phyloP scores from a whole-genome alignment of 305 asterid species.

The Fraxinus greggii region DNA sequence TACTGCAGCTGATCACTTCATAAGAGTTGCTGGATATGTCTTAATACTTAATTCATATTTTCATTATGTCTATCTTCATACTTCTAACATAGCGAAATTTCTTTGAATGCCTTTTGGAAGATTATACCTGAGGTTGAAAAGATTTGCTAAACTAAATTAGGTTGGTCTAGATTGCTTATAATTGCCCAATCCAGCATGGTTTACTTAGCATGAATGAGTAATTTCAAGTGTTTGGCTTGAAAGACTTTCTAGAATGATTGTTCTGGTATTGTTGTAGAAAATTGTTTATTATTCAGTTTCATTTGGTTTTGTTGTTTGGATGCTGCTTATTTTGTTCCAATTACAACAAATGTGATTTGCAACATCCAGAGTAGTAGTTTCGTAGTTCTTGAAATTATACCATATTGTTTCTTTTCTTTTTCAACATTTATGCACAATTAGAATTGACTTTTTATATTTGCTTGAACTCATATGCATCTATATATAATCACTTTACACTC shows the following conservation, averaged over 20 bases:
- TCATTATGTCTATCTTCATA: background rate
- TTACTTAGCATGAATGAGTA: background rate
- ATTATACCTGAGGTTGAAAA: background rate
- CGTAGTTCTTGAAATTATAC: background rate
- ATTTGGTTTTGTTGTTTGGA: background rate
- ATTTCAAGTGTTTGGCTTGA: background rate
- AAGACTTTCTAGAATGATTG: background rate
- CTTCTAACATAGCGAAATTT: background rate
- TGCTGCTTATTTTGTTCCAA: background rate
- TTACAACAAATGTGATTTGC: background rate
- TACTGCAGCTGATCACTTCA: background rate
- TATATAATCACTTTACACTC: background rate
- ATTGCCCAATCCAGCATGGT: background rate
- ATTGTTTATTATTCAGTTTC: background rate
- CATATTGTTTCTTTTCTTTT: background rate
- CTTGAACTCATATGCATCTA: background rate
- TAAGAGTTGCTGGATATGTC: background rate
- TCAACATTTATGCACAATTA: background rate
- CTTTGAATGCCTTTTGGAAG: background rate
- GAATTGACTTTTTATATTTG: background rate
- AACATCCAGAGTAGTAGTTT: background rate
- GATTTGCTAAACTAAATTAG: background rate
- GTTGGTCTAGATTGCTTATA: background rate
- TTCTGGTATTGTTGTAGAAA: background rate
- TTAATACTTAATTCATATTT: background rate